Conservation (phyloP, 495 filamentous ascomycete species). For the Neohortaea acidophila region DNA sequence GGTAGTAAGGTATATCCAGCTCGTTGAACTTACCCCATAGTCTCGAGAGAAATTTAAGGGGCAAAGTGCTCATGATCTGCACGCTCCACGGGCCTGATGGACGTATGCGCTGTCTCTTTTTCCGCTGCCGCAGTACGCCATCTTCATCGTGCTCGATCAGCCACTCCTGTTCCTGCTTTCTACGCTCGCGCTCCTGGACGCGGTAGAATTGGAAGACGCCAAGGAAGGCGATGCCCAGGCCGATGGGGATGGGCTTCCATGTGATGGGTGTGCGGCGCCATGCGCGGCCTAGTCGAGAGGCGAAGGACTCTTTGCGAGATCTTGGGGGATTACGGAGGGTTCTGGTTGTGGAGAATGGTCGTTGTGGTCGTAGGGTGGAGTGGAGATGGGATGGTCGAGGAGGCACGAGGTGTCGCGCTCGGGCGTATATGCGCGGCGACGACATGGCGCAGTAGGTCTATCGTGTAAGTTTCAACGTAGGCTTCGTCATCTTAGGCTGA, state of each 20-base stretch:
- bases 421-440: not conserved
- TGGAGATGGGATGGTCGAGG: not conserved
- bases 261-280: constrained; percentile 61
- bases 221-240: constrained; percentile 73
- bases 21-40: constrained; percentile 96
- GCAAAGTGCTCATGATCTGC: constrained; percentile 88
- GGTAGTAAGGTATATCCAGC: constrained; percentile 71
- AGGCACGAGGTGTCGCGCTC: not conserved
- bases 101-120: constrained; percentile 36
- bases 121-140: constrained; percentile 22
- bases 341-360: not conserved
- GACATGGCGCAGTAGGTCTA: constrained; percentile 1
- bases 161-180: constrained; percentile 35
- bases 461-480: not conserved
- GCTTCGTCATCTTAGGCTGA: too few relatives aligned
- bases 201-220: constrained; percentile 70
- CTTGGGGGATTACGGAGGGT: constrained; percentile 5
- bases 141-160: constrained; percentile 32
- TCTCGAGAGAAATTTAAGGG: constrained; percentile 82
- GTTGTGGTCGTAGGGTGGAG: not conserved
- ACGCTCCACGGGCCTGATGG: constrained; percentile 91
- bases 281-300: constrained; percentile 45
- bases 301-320: constrained; percentile 43
- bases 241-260: constrained; percentile 94
- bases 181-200: constrained; percentile 42